Conservation (phyloP, 2,329 filamentous ascomycete genomes). For the Metarhizium sp. region DNA sequence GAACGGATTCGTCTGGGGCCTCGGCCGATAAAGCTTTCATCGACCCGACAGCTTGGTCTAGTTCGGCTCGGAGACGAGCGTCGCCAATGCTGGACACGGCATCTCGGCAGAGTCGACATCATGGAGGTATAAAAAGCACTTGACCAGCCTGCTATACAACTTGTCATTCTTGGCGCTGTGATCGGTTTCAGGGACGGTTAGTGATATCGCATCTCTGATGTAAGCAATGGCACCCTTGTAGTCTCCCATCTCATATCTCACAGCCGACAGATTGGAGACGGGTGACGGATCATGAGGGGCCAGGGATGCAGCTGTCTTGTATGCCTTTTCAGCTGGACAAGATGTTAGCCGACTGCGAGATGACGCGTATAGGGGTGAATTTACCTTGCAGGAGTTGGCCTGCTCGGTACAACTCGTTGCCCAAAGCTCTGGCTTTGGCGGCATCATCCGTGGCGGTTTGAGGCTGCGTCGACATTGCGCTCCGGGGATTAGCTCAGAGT, state of each 20-base stretch:
- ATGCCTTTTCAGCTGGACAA: slow-evolving; percentile 3
- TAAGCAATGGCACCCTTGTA: slow-evolving; percentile 4
- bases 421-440: background rate
- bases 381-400: background rate
- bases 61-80: background rate
- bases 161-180: background rate
- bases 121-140: background rate
- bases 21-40: background rate
- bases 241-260: slow-evolving; percentile 4
- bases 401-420: background rate
- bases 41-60: background rate
- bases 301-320: slow-evolving; percentile 1
- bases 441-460: background rate
- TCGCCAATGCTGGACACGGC: background rate
- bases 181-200: background rate
- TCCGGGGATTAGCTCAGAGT: too few species aligned
- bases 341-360: background rate
- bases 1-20: background rate
- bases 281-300: slow-evolving; percentile 1
- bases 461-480: background rate
- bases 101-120: background rate
- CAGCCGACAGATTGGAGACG: slow-evolving; percentile 4
- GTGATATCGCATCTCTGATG: background rate
- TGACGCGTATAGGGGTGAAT: background rate
- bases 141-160: background rate